These are phyloP conservation scores for Aspergillus sp. DNA, from an alignment of 2,329 filamentous ascomycete genomes.

Conservation along the genomic window DNA sequence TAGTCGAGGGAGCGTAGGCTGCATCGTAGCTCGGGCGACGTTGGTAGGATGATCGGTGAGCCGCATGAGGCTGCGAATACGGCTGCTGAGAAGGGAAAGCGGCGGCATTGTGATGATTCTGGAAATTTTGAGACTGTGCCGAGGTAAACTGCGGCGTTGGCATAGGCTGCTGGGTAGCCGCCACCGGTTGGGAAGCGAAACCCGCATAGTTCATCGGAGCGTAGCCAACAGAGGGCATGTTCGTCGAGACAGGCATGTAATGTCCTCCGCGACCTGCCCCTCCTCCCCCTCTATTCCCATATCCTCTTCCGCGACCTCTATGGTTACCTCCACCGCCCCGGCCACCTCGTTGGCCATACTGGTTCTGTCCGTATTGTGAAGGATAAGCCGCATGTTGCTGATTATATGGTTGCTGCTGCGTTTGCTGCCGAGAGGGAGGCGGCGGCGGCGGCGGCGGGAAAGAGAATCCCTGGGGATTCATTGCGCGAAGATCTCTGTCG, in stretches of 20 bases:
- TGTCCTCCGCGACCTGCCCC: conserved; percentile 30
- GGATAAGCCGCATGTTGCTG: conserved; percentile 18
- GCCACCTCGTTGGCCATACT: conserved; percentile 27
- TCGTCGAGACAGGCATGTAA: conserved; percentile 21
- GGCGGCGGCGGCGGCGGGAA: conserved; percentile 49
- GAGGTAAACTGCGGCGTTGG: conserved; percentile 26
- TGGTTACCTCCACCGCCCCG: conserved; percentile 26
- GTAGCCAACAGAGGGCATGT: conserved; percentile 28
- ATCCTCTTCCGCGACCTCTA: conserved; percentile 36
- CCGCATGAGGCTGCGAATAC: conserved; percentile 25
- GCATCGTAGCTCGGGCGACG: conserved; percentile 28
- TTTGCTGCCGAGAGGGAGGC: conserved; percentile 25
- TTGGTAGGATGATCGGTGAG: conserved; percentile 25
- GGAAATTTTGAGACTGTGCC: conserved; percentile 23
- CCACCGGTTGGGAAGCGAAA: conserved; percentile 27
- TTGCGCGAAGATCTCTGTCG: conserved; percentile 25
- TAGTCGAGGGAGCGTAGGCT: conserved; percentile 20
- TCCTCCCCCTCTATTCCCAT: conserved; percentile 32
- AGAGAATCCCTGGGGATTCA: conserved; percentile 45
- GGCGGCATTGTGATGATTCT: conserved; percentile 20
- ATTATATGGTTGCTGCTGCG: conserved; percentile 19
- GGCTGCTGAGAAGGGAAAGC: conserved; percentile 24
- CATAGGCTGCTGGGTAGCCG: conserved; percentile 24
- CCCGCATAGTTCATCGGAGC: conserved; percentile 29
- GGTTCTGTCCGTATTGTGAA: conserved; percentile 28